Percentiles rank a stretch among this genome's conserved stretches.
phyloP scores from a whole-genome alignment of 768 basidiomycete genomes.

The Leucosporidium scottii region DNA sequence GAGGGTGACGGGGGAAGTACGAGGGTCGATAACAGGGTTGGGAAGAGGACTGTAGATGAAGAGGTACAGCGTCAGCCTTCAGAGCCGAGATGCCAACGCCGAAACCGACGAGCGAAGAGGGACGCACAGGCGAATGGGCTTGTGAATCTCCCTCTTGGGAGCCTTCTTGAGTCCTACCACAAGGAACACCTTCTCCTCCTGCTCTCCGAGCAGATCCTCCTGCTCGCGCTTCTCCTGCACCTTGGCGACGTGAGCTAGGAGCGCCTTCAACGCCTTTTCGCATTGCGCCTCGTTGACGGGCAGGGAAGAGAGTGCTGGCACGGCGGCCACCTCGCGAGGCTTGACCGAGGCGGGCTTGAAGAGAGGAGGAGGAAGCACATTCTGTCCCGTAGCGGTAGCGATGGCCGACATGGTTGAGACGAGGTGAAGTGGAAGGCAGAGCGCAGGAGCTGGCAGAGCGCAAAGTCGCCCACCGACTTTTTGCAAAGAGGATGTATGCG shows the following conservation, averaged over 20 bases:
- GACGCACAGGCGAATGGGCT: conserved; percentile 75
- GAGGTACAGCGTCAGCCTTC: background rate
- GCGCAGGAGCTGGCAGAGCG: too few species aligned
- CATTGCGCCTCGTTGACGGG: conserved; percentile 64
- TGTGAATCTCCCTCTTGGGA: conserved; percentile 56
- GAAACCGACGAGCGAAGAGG: background rate
- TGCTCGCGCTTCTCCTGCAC: conserved; percentile 60
- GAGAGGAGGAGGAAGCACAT: conserved; percentile 14
- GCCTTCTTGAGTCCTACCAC: conserved; percentile 79
- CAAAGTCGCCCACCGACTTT: too few species aligned
- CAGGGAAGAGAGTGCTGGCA: conserved; percentile 22
- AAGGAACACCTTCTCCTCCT: conserved; percentile 82
- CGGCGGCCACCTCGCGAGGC: conserved; percentile 18
- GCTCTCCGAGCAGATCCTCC: conserved; percentile 53
- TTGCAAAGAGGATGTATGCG: too few species aligned
- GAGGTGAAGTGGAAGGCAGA: background rate
- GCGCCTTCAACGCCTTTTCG: conserved; percentile 67
- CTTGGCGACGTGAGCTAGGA: conserved; percentile 64
- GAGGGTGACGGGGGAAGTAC: conserved; percentile 71
- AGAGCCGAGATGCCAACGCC: too few species aligned
- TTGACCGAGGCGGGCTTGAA: conserved; percentile 33
- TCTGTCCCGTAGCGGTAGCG: conserved; percentile 2
- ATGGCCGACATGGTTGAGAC: conserved; percentile 8
- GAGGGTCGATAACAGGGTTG: conserved; percentile 76
- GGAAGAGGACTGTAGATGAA: conserved; percentile 55